phyloP scores from a whole-genome alignment of 139 green algal species.

The Chlorella sp. region DNA sequence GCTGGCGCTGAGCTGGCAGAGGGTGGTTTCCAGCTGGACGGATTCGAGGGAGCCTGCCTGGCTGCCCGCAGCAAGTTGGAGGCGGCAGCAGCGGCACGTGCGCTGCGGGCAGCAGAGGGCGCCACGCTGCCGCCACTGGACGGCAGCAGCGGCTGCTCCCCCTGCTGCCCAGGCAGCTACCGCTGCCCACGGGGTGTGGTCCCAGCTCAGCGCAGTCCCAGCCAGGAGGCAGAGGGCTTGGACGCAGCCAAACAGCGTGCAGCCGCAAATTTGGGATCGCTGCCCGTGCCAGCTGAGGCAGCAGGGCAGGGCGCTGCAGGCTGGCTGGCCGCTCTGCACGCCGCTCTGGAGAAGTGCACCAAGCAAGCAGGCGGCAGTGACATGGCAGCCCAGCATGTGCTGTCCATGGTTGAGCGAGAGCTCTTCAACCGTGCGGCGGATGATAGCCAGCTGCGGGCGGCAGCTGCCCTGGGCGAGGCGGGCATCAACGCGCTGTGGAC shows the following conservation, averaged over 20 bases:
- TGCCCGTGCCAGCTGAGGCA: constrained; percentile 30
- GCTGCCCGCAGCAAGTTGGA: constrained; percentile 6
- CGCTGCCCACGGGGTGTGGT: constrained; percentile 14
- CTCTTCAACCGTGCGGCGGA: constrained; percentile 40
- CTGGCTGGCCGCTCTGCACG: neutral
- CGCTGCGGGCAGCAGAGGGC: neutral
- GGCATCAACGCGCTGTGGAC: constrained; percentile 33
- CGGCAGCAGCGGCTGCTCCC: neutral
- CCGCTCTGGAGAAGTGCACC: neutral
- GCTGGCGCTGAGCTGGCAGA: constrained; percentile 44
- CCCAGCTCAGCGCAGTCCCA: neutral
- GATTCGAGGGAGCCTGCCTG: constrained; percentile 34
- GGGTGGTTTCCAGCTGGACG: constrained; percentile 18
- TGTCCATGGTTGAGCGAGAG: constrained; percentile 48
- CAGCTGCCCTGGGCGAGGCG: neutral
- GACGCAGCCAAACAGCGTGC: constrained; percentile 21
- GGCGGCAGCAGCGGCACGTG: constrained; percentile 9
- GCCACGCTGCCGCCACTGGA: constrained; percentile 7
- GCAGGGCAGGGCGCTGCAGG: too few species aligned
- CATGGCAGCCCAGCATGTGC: constrained; percentile 34
- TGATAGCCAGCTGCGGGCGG: neutral
- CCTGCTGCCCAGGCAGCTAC: neutral
- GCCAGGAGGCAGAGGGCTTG: neutral
- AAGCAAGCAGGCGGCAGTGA: neutral
- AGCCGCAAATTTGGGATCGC: constrained; percentile 37